Percentiles rank a stretch among this genome's conserved stretches.
Evolutionary conservation across 2,329 filamentous ascomycete genomes (phyloP).

Genomic region (Orbilia brochopaga): DNA sequence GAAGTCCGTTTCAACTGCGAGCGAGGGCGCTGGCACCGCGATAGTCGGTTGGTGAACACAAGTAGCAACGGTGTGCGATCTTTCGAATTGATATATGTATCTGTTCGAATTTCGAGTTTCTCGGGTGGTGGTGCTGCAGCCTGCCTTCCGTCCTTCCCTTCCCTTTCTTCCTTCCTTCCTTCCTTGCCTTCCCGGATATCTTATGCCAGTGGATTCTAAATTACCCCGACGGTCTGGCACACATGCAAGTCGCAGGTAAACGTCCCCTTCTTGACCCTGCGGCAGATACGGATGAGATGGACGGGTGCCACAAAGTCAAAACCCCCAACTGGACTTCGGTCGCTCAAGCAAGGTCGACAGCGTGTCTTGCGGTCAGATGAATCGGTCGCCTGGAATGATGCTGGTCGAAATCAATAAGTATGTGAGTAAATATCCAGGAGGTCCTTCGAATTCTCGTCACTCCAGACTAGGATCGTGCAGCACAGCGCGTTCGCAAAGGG

Average conservation of each 20-base stretch:
- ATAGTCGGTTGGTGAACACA: constrained; percentile 5
- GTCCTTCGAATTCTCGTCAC: neutral
- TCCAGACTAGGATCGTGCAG: constrained; percentile 19
- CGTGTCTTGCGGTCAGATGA: constrained; percentile 45
- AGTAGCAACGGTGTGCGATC: constrained; percentile 9
- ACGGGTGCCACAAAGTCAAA: constrained; percentile 37
- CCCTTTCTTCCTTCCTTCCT: constrained; percentile 20
- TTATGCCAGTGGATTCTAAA: constrained; percentile 25
- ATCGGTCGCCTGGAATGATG: constrained; percentile 16
- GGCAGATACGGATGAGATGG: constrained; percentile 37
- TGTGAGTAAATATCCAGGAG: neutral
- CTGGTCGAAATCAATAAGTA: constrained; percentile 11
- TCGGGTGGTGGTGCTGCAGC: constrained; percentile 28
- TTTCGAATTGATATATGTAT: constrained; percentile 13
- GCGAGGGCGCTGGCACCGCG: constrained; percentile 21
- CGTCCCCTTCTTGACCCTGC: constrained; percentile 18
- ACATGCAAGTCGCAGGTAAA: constrained; percentile 20
- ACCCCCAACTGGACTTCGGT: constrained; percentile 20
- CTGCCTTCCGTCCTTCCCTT: constrained; percentile 27
- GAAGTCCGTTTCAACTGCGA: constrained; percentile 19
- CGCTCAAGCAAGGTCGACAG: constrained; percentile 16
- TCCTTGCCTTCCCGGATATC: constrained; percentile 19
- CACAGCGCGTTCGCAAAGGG: constrained; percentile 24
- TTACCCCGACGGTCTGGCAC: constrained; percentile 31
- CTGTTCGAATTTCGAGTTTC: constrained; percentile 23